A percentile compares a stretch with the other conserved stretches of the same genome.
Conservation (phyloP, 495 filamentous ascomycete genomes). For the Melanomma pulvis-pyrius region DNA sequence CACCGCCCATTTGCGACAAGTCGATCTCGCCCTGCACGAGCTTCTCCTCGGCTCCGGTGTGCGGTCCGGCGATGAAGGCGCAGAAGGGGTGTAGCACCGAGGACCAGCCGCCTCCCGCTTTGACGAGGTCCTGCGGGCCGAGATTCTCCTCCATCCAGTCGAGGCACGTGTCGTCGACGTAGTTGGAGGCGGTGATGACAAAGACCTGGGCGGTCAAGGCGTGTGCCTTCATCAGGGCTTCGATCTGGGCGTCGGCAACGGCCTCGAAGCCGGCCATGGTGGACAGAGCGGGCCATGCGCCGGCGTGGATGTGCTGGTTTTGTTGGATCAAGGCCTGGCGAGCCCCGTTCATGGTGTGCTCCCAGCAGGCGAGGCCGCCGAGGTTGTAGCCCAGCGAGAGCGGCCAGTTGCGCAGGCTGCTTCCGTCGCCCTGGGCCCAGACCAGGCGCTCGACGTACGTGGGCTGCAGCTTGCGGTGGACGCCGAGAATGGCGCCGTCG, state of each 20-base stretch:
- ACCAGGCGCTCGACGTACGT: slow-evolving; percentile 53
- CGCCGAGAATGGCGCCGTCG: slow-evolving; percentile 48
- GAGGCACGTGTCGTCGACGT: slow-evolving; percentile 48
- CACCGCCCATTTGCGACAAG: slow-evolving; percentile 43
- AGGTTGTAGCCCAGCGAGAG: slow-evolving; percentile 43
- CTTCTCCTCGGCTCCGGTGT: slow-evolving; percentile 43
- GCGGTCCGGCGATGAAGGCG: slow-evolving; percentile 48
- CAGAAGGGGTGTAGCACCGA: slow-evolving; percentile 36
- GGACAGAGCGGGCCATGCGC: slow-evolving; percentile 48
- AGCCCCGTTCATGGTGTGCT: slow-evolving; percentile 53
- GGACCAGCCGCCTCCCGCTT: slow-evolving; percentile 48
- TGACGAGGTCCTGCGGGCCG: slow-evolving; percentile 49
- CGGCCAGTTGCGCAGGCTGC: slow-evolving; percentile 40
- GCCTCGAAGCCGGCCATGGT: slow-evolving; percentile 47
- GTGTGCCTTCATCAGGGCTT: slow-evolving; percentile 52
- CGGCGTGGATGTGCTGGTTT: slow-evolving; percentile 48
- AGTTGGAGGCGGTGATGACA: slow-evolving; percentile 47
- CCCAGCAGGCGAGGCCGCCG: slow-evolving; percentile 55
- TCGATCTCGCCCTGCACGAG: slow-evolving; percentile 48
- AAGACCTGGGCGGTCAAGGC: slow-evolving; percentile 51
- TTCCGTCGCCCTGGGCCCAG: slow-evolving; percentile 51
- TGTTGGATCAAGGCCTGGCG: slow-evolving; percentile 49
- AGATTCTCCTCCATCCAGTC: slow-evolving; percentile 50
- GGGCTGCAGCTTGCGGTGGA: slow-evolving; percentile 55
- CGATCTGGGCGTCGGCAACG: slow-evolving; percentile 47